Evolutionary conservation across 2,329 filamentous ascomycete species (phyloP).

Genomic region (Aspergillus ibericus): DNA sequence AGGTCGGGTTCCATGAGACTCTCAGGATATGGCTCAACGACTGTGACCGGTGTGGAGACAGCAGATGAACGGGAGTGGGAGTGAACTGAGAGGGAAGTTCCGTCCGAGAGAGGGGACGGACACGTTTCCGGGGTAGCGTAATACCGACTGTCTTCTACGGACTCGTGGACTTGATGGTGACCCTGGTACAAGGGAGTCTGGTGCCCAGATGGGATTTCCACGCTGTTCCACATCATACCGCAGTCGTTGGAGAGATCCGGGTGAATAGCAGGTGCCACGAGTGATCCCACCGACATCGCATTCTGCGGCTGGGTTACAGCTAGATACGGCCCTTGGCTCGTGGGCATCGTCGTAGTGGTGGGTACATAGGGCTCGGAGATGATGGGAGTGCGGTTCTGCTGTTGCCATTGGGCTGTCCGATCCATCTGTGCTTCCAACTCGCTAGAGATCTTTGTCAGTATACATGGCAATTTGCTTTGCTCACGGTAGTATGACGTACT

Average conservation of each 20-base stretch:
- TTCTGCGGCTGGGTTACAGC: constrained; percentile 29
- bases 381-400: constrained; percentile 24
- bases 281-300: constrained; percentile 39
- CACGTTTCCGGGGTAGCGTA: constrained; percentile 48
- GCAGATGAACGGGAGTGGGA: constrained; percentile 32
- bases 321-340: constrained; percentile 25
- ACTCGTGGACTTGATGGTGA: constrained; percentile 37
- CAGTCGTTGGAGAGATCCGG: constrained; percentile 34
- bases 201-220: constrained; percentile 36
- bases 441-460: constrained; percentile 23
- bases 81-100: constrained; percentile 33
- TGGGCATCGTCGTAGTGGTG: constrained; percentile 26
- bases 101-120: constrained; percentile 44
- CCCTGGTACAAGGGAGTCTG: constrained; percentile 29
- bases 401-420: constrained; percentile 27
- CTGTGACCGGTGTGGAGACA: constrained; percentile 35
- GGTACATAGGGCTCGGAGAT: constrained; percentile 23
- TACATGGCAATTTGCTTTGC: neutral
- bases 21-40: constrained; percentile 38
- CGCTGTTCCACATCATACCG: constrained; percentile 37
- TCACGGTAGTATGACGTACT: constrained; percentile 39
- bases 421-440: constrained; percentile 39
- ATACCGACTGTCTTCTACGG: constrained; percentile 42
- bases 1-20: constrained; percentile 33
- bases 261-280: constrained; percentile 37